Evolutionary conservation across 768 basidiomycete species (phyloP).

Genomic region (Holtermanniella nyarrowii): DNA sequence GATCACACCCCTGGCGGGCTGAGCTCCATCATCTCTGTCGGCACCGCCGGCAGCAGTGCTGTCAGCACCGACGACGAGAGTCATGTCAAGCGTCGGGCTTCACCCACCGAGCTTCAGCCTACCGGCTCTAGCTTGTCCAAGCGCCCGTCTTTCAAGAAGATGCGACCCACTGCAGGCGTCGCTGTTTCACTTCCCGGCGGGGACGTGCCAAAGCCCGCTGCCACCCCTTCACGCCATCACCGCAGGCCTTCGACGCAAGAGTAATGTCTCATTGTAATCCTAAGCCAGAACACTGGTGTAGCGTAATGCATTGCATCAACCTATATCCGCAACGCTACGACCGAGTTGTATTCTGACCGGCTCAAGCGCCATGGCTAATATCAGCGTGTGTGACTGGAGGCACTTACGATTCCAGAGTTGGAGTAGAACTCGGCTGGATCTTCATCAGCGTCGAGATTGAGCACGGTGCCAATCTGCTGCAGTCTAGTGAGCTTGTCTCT

Average conservation of each 20-base stretch:
- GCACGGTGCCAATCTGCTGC: constrained; percentile 82
- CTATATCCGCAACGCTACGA: constrained; percentile 50
- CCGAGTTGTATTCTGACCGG: constrained; percentile 61
- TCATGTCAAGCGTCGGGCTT: constrained; percentile 29
- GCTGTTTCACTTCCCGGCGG: too few relatives aligned
- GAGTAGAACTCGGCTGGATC: constrained; percentile 91
- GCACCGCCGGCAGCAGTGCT: neutral
- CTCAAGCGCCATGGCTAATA: constrained; percentile 60
- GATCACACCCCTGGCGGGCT: neutral
- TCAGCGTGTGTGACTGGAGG: neutral
- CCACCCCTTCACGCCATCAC: too few relatives aligned
- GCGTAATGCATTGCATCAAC: too few relatives aligned
- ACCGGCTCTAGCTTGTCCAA: constrained; percentile 20
- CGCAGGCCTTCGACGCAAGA: too few relatives aligned
- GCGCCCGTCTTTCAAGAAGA: constrained; percentile 32
- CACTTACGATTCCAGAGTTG: constrained; percentile 62
- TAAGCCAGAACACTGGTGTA: too few relatives aligned
- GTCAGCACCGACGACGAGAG: constrained; percentile 26
- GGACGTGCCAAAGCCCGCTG: too few relatives aligned
- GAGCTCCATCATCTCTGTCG: neutral
- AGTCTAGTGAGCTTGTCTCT: constrained; percentile 84
- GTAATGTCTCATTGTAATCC: too few relatives aligned
- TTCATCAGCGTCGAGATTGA: constrained; percentile 83
- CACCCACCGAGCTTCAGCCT: constrained; percentile 23
- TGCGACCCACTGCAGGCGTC: constrained; percentile 14